Evolutionary conservation across 2,329 filamentous ascomycete species (phyloP).

Genomic region (Cryphonectria naterciae): DNA sequence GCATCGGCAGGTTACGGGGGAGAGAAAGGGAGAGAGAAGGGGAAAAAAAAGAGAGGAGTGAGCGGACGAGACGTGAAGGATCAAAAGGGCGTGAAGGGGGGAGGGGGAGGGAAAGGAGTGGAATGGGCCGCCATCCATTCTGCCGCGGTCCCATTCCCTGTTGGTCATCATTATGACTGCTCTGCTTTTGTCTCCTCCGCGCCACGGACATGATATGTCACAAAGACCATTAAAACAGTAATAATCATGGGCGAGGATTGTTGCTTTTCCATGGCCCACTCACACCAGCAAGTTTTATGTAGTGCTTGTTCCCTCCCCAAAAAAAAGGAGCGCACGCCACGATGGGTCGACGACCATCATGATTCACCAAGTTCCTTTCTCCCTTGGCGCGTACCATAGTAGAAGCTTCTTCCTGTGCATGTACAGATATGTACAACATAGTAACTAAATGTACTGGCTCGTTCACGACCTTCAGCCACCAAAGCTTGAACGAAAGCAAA

Average conservation of each 20-base stretch:
- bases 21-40: too few relatives aligned
- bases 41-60: too few relatives aligned
- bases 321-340: constrained; percentile 2
- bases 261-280: constrained; percentile 1
- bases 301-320: not conserved
- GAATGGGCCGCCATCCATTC: too few relatives aligned
- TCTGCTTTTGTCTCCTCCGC: not conserved
- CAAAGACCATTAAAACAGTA: not conserved
- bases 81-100: not conserved
- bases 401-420: too few relatives aligned
- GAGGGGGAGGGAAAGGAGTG: not conserved
- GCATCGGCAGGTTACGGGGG: not conserved
- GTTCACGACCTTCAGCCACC: not conserved
- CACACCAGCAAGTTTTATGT: not conserved
- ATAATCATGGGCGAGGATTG: not conserved
- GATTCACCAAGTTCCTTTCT: not conserved
- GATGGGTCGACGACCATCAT: constrained; percentile 13
- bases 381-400: not conserved
- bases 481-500: not conserved
- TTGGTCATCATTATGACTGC: not conserved
- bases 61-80: not conserved
- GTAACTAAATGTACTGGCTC: too few relatives aligned
- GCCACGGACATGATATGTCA: constrained; percentile 13
- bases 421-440: too few relatives aligned
- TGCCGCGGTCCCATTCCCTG: not conserved